Base-by-base conservation (phyloP, 306 rosid genomes). In the Carpinus fangiana region DNA sequence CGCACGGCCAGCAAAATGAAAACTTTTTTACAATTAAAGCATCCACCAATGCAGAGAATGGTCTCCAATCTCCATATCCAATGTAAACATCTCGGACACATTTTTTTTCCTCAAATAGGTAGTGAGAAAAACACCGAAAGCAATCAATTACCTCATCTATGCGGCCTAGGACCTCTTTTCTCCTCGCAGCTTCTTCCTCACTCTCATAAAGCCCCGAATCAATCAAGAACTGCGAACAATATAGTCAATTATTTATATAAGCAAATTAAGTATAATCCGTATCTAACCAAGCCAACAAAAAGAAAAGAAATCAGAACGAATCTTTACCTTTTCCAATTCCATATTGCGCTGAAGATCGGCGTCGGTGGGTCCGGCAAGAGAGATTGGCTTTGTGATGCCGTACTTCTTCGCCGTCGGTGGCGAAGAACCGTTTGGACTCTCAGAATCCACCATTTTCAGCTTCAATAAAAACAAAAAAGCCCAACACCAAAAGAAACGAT, bases 171-270 rank as follows among this genome's bases (percentile, higher is more conserved):
- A 95, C 99, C 86, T 86, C 96, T 80, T 81, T 81, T 84, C 99
- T 86, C 76, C 76, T 84, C 12, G 79, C 86, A 70, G 88, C 76
- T 81, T 91, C 96, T 72, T 84, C 94, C 55, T 81, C 69, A 81
- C 96, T 91, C 86, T 95, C 98, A 53, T 89, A 86, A 28, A 93
- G 96, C 82, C 87, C 96, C 76, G 92, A 89, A 86, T 93, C 94
- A 70, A 89, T 73, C 87, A 95, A 81, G 55, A 88, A 91, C 99
- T 95, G 56, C 41, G 52, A 4, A 57, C 62, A 65, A 73, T 73
- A 31, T 8, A 7, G 72, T 20, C 12, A 26, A 8, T 17, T 38
- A 4, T 9, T 18, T 20, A 20, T 12, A n/a, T 43, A 38, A 45
- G 53, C 4, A 18, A 43, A 68, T n/a, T 68, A 7, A 45, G 14